Base-by-base conservation (phyloP, 2,329 filamentous ascomycete genomes). In the Colletotrichum trifolii region DNA sequence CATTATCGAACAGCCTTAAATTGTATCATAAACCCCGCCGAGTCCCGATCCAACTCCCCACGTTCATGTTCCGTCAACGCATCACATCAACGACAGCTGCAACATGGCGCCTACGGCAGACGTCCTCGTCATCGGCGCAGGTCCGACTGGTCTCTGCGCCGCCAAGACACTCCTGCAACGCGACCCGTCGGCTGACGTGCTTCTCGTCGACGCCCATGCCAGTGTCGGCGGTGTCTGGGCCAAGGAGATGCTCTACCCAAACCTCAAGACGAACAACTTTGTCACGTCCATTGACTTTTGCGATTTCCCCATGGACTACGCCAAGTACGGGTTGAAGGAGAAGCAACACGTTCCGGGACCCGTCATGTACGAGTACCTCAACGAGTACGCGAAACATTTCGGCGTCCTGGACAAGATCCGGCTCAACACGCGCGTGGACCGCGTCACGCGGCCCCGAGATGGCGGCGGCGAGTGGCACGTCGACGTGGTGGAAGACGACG, bases 291-390 rank as follows among this genome's bases (percentile, higher is more conserved):
- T 78, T 42, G 77, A 80, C 64, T 77, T 76, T 58, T 74, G 75
- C 5, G 79, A 81, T 50, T 72, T 75, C n/a, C 70, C 71, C 13
- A 73, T 74, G 72, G 60, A 57, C 13, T 38, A 38, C 1, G 70
- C 69, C 40, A 60, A 66, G 9, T 82, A 82, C 62, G 78, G 64
- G 0, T 7, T 66, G 2, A 48, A 50, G 5, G 38, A 47, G 39
- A 15, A 40, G n/a, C 34, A 66, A 75, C 87, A 91, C 72, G 85
- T 91, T 53, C 83, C 87, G 0, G 89, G 86, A 0, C 67, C 77
- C 0, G 82, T 84, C 1, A 74, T 90, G 56, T 82, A 88, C 69
- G 70, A 76, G 2, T 91, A 91, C 72, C 74, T 91, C 8, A 78
- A 79, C 38, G 79, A 83, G 4, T 90, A 85, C 68, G 83, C 83